A percentile compares a stretch with the other conserved stretches of the same genome.
Evolutionary conservation across 192 early-diverging fungal species (phyloP).

Genomic region (Entomortierella parvispora): DNA sequence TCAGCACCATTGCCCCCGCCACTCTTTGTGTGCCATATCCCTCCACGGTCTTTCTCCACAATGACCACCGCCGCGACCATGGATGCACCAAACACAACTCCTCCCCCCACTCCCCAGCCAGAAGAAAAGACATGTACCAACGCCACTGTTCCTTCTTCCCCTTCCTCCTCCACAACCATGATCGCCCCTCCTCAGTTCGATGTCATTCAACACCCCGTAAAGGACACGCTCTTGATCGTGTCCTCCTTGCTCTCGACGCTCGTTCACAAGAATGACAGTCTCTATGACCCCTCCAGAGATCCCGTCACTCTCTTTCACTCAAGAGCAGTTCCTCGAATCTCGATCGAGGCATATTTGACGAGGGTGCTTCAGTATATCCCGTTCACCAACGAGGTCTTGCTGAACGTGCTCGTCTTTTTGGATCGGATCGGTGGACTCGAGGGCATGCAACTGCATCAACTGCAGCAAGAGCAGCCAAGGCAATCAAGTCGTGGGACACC

Average conservation of each 20-base stretch:
- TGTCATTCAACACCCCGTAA: slow-evolving; percentile 54
- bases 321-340: slow-evolving; percentile 71
- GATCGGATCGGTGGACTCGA: slow-evolving; percentile 66
- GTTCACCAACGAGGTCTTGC: slow-evolving; percentile 73
- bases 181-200: slow-evolving; percentile 31
- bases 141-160: background rate
- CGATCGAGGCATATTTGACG: slow-evolving; percentile 68
- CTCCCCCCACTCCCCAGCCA: too few species aligned
- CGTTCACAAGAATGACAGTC: slow-evolving; percentile 55
- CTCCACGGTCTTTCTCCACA: too few species aligned
- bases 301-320: slow-evolving; percentile 76
- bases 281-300: slow-evolving; percentile 34
- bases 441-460: slow-evolving; percentile 27
- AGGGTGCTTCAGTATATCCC: slow-evolving; percentile 75
- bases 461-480: background rate
- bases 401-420: slow-evolving; percentile 77
- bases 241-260: slow-evolving; percentile 57
- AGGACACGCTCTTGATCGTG: slow-evolving; percentile 57
- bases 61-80: background rate
- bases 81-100: too few species aligned
- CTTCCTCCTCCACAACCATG: background rate
- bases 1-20: background rate
- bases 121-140: background rate
- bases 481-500: background rate
- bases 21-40: background rate